These are phyloP conservation scores for Colletotrichum tropicale DNA, from an alignment of 2,329 filamentous ascomycete genomes.

Conservation along the genomic window DNA sequence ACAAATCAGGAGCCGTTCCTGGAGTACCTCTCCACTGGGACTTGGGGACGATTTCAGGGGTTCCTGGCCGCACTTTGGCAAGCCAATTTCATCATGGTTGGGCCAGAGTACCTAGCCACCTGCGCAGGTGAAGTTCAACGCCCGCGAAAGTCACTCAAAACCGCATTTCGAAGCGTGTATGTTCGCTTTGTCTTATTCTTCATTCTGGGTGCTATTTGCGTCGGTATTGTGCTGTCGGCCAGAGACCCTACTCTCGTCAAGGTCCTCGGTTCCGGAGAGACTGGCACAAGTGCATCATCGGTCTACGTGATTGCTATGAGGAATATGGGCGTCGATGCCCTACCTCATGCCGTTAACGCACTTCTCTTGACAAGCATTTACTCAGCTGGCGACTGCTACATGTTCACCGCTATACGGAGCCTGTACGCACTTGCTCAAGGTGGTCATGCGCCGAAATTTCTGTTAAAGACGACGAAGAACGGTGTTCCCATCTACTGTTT, in stretches of 20 bases:
- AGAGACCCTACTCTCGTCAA: slow-evolving; percentile 53
- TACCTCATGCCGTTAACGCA: slow-evolving; percentile 64
- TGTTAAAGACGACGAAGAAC: slow-evolving; percentile 58
- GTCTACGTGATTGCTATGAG: slow-evolving; percentile 68
- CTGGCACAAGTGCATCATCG: slow-evolving; percentile 41
- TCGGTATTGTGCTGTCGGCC: slow-evolving; percentile 54
- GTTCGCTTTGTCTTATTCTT: slow-evolving; percentile 56
- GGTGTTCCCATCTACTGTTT: slow-evolving; percentile 68
- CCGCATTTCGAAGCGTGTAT: slow-evolving; percentile 38
- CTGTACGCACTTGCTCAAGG: slow-evolving; percentile 60
- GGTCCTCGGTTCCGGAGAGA: neutral
- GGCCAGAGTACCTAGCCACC: slow-evolving; percentile 68
- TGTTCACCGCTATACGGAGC: slow-evolving; percentile 60
- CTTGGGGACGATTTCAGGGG: slow-evolving; percentile 71
- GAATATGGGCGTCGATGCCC: slow-evolving; percentile 54
- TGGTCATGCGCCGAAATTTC: slow-evolving; percentile 52
- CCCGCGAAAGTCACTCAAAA: slow-evolving; percentile 63
- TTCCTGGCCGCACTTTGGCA: slow-evolving; percentile 72
- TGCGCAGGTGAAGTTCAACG: slow-evolving; percentile 70
- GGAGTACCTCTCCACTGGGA: slow-evolving; percentile 51
- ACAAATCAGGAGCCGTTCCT: neutral
- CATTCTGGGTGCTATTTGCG: slow-evolving; percentile 65
- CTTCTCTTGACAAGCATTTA: slow-evolving; percentile 58
- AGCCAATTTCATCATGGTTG: slow-evolving; percentile 66
- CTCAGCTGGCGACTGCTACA: slow-evolving; percentile 60